phyloP scores from a whole-genome alignment of 2,329 filamentous ascomycete species.

The Alternaria postmessia region DNA sequence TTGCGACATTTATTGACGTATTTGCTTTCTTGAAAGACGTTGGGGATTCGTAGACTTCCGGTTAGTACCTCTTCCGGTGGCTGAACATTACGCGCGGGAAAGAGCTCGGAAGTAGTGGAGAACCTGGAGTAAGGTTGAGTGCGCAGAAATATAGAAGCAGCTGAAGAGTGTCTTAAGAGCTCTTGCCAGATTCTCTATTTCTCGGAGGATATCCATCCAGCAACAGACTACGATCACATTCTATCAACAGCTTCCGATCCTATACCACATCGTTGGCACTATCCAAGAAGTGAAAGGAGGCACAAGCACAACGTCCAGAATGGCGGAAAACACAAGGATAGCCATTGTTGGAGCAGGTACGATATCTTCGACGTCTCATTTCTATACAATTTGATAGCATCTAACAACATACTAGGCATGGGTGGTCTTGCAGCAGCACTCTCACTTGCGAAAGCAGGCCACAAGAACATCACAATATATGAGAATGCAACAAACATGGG shows the following conservation, averaged over 20 bases:
- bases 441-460: slow-evolving; percentile 77
- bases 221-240: not conserved
- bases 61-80: slow-evolving; percentile 15
- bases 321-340: slow-evolving; percentile 44
- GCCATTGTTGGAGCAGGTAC: slow-evolving; percentile 46
- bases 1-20: not conserved
- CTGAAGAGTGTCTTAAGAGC: not conserved
- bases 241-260: not conserved
- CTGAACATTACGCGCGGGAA: slow-evolving; percentile 2
- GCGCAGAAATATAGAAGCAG: not conserved
- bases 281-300: not conserved
- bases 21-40: not conserved
- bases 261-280: not conserved
- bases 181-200: not conserved
- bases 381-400: not conserved
- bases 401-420: slow-evolving; percentile 67
- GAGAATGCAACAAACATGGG: slow-evolving; percentile 77
- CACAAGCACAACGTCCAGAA: slow-evolving; percentile 13
- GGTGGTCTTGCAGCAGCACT: slow-evolving; percentile 77
- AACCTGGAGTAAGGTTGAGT: slow-evolving; percentile 1
- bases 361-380: not conserved
- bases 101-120: slow-evolving; percentile 7
- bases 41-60: not conserved
- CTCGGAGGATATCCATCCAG: not conserved
- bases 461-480: slow-evolving; percentile 76